Evolutionary conservation across 768 basidiomycete genomes (phyloP).

Genomic region (Epithele typhae): DNA sequence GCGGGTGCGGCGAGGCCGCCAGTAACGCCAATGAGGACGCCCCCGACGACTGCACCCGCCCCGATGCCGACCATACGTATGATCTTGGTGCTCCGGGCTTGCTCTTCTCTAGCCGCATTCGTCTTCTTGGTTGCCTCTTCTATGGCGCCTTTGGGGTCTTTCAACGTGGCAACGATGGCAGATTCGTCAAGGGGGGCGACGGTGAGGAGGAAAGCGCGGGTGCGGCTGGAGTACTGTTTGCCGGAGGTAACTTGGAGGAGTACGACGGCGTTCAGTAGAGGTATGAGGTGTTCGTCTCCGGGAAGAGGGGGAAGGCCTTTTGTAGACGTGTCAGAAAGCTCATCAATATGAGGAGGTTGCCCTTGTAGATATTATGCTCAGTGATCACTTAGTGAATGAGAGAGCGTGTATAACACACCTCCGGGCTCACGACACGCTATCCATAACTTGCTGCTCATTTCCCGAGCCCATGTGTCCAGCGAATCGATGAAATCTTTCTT

Average conservation of each 20-base stretch:
- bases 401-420: slow-evolving; percentile 9
- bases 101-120: slow-evolving; percentile 33
- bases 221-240: slow-evolving; percentile 47
- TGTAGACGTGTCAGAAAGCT: slow-evolving; percentile 43
- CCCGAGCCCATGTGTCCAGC: slow-evolving; percentile 43
- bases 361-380: slow-evolving; percentile 20
- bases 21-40: slow-evolving; percentile 52
- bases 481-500: slow-evolving; percentile 31
- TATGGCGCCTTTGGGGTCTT: slow-evolving; percentile 43
- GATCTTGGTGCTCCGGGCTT: slow-evolving; percentile 38
- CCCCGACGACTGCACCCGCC: slow-evolving; percentile 49
- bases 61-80: slow-evolving; percentile 46
- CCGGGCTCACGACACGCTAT: slow-evolving; percentile 39
- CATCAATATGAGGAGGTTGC: slow-evolving; percentile 39
- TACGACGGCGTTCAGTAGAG: slow-evolving; percentile 47
- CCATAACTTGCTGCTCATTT: slow-evolving; percentile 40
- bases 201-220: slow-evolving; percentile 40
- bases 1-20: slow-evolving; percentile 56
- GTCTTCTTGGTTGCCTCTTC: slow-evolving; percentile 40
- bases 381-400: no score
- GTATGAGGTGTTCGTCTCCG: slow-evolving; percentile 30
- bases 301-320: slow-evolving; percentile 37
- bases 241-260: slow-evolving; percentile 45
- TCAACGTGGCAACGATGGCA: slow-evolving; percentile 40
- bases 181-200: slow-evolving; percentile 41